A percentile compares a stretch with the other conserved stretches of the same genome.
phyloP scores from a whole-genome alignment of 208 protist species.

The Tetramitus jugosus region DNA sequence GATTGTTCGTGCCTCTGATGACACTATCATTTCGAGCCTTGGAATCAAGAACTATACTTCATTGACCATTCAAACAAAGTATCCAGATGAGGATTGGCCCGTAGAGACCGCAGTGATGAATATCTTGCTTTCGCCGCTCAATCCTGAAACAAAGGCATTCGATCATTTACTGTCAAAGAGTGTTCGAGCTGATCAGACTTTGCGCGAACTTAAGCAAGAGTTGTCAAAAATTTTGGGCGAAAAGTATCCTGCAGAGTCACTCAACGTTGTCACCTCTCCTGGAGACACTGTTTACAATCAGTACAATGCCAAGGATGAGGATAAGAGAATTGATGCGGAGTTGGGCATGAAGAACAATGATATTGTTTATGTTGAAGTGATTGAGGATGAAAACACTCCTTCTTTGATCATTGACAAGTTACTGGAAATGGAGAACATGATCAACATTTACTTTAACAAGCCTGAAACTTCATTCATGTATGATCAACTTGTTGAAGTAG shows the following conservation, averaged over 20 bases:
- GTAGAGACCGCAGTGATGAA: not conserved
- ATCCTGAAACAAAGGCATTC: not conserved
- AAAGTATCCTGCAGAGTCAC: not conserved
- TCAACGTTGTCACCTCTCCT: not conserved
- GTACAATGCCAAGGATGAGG: not conserved
- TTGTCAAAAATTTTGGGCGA: not conserved
- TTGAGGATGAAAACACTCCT: not conserved
- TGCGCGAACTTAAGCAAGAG: not conserved
- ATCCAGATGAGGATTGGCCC: not conserved
- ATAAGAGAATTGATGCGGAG: not conserved
- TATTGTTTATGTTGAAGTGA: not conserved
- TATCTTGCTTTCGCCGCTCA: not conserved
- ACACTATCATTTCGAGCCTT: not conserved
- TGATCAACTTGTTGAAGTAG: not conserved
- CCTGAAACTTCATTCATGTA: not conserved
- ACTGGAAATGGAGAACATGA: not conserved
- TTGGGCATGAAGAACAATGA: not conserved
- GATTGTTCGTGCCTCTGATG: not conserved
- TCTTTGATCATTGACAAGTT: not conserved
- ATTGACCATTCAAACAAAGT: not conserved
- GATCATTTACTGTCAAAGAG: not conserved
- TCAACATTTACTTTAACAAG: not conserved
- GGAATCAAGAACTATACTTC: too few species aligned
- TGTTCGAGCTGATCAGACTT: not conserved
- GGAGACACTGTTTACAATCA: not conserved